These are phyloP conservation scores for Solanum microdontum DNA, from an alignment of 257 asterid genomes.

Conservation along the genomic window DNA sequence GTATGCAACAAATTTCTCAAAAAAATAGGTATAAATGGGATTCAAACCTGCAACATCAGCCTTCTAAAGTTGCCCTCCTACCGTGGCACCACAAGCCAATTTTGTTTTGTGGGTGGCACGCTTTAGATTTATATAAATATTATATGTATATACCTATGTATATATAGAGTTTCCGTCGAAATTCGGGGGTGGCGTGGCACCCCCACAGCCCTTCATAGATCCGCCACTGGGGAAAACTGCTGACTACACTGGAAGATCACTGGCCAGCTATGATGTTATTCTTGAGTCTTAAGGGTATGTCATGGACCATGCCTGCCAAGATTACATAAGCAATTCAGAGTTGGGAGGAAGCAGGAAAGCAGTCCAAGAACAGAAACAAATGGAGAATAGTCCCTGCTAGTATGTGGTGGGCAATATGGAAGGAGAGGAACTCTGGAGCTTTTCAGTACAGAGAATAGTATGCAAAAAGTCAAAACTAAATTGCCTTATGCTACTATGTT, in stretches of 20 bases:
- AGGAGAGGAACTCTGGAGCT: background rate
- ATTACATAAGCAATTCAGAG: background rate
- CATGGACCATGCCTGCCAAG: background rate
- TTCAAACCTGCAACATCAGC: no score
- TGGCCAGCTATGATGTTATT: background rate
- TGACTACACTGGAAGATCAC: background rate
- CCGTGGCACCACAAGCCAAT: no score
- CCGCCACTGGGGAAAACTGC: background rate
- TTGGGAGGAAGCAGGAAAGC: background rate
- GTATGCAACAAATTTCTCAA: no score
- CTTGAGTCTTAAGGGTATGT: background rate
- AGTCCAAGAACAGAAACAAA: background rate
- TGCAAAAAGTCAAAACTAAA: background rate
- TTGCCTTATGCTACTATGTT: background rate
- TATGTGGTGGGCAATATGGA: background rate
- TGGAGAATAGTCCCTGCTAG: background rate
- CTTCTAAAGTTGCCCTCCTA: no score
- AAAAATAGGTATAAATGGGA: no score
- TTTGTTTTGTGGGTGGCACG: no score
- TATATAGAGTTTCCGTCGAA: no score
- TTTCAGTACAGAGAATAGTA: background rate
- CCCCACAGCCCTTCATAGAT: no score
- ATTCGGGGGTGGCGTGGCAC: no score
- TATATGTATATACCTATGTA: no score
- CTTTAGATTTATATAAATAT: no score